These are phyloP conservation scores for Butyriboletus loyo DNA, from an alignment of 768 basidiomycete genomes.

Conservation along the genomic window DNA sequence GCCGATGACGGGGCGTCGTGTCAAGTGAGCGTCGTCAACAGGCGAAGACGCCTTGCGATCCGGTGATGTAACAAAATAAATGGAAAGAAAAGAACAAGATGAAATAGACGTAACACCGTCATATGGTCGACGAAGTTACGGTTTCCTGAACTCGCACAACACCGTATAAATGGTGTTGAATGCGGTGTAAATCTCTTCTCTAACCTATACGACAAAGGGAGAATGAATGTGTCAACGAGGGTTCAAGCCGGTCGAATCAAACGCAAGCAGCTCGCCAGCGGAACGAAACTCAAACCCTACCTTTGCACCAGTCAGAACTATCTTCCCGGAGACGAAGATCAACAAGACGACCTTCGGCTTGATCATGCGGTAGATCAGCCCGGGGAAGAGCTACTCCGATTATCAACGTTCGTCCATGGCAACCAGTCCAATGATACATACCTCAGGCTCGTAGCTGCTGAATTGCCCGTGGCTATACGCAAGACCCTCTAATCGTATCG, in stretches of 20 bases:
- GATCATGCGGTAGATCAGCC: constrained; percentile 99
- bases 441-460: constrained; percentile 97
- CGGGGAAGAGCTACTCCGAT: constrained; percentile 81
- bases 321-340: constrained; percentile 99
- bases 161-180: constrained; percentile 99
- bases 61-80: background rate
- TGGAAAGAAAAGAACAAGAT: background rate
- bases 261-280: background rate
- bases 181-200: constrained; percentile 99
- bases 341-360: constrained; percentile 98
- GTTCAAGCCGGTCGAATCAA: background rate
- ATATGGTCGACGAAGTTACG: constrained; percentile 32
- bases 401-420: background rate
- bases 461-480: constrained; percentile 98
- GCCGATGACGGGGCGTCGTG: background rate
- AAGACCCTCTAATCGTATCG: constrained; percentile 94
- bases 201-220: constrained; percentile 56
- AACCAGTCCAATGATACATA: constrained; percentile 36
- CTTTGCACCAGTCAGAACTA: constrained; percentile 98
- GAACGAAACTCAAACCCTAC: constrained; percentile 42
- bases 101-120: background rate
- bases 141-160: constrained; percentile 91
- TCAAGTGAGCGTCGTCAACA: constrained; percentile 2
- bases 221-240: constrained; percentile 47
- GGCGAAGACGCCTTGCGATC: background rate